These are phyloP conservation scores for Penicillium paxilli DNA, from an alignment of 495 filamentous ascomycete species.

Conservation along the genomic window DNA sequence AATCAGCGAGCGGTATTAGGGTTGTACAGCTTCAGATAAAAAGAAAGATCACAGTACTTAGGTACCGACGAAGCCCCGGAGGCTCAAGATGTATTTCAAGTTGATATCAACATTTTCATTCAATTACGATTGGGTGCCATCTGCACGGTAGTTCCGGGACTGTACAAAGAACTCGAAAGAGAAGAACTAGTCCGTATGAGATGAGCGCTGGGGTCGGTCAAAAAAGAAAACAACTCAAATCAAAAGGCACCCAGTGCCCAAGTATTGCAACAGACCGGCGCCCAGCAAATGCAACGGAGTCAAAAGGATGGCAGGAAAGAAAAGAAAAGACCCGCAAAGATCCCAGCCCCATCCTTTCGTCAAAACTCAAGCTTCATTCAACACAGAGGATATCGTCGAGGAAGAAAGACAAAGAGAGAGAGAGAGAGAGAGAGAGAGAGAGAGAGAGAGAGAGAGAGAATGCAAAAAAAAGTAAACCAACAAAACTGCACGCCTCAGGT, in stretches of 20 bases:
- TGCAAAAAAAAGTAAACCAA: conserved; percentile 17
- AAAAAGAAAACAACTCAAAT: background rate
- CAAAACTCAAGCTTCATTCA: background rate
- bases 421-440: too few species aligned
- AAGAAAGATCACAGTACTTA: too few species aligned
- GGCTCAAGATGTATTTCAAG: too few species aligned
- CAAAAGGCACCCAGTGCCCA: conserved; percentile 10
- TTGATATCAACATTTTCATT: too few species aligned
- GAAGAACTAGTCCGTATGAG: background rate
- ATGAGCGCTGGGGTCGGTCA: background rate
- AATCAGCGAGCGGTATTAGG: too few species aligned
- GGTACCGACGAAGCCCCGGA: too few species aligned
- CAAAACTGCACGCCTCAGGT: conserved; percentile 16
- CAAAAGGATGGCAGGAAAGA: background rate
- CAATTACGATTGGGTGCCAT: conserved; percentile 1
- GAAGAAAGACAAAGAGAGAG: too few species aligned
- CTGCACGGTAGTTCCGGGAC: conserved; percentile 2
- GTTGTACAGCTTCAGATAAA: too few species aligned
- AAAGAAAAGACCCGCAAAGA: background rate
- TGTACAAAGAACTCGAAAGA: conserved; percentile 10
- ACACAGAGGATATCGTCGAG: conserved; percentile 13
- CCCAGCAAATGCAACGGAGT: conserved; percentile 25
- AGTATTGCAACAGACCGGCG: conserved; percentile 22
- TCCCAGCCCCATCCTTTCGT: background rate
- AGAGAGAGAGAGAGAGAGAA: too few species aligned